A percentile compares a stretch with the other conserved stretches of the same genome.
Evolutionary conservation across 2,329 filamentous ascomycete genomes (phyloP).

Genomic region (Colletotrichum higginsianum): DNA sequence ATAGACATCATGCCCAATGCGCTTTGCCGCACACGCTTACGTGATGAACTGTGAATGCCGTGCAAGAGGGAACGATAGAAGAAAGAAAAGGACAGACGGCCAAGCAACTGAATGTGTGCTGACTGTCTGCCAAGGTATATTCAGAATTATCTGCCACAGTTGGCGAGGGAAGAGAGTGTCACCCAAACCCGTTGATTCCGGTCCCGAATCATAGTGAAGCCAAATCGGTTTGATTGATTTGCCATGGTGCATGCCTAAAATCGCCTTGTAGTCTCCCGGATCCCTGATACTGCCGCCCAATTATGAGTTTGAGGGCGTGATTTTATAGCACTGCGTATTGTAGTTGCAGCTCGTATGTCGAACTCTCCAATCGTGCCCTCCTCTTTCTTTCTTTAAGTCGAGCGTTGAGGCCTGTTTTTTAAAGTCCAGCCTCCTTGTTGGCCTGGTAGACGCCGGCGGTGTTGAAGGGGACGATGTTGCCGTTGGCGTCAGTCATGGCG

Average conservation of each 20-base stretch:
- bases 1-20: not conserved
- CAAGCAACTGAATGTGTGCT: not conserved
- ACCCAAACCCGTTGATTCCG: slow-evolving; percentile 19
- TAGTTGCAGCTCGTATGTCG: slow-evolving; percentile 20
- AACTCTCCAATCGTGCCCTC: slow-evolving; percentile 15
- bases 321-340: slow-evolving; percentile 19
- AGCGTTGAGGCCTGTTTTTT: slow-evolving; percentile 37
- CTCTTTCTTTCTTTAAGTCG: not conserved
- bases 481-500: slow-evolving; percentile 63
- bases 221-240: slow-evolving; percentile 34
- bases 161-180: slow-evolving; percentile 24
- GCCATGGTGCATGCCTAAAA: slow-evolving; percentile 29
- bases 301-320: slow-evolving; percentile 23
- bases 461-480: slow-evolving; percentile 63
- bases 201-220: slow-evolving; percentile 26
- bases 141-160: slow-evolving; percentile 39
- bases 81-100: slow-evolving; percentile 18
- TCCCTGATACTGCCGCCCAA: slow-evolving; percentile 29
- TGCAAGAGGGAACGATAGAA: not conserved
- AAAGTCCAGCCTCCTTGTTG: slow-evolving; percentile 54
- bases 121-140: slow-evolving; percentile 32
- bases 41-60: not conserved
- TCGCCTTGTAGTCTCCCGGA: slow-evolving; percentile 25
- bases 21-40: not conserved
- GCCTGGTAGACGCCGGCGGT: slow-evolving; percentile 59